A percentile compares a stretch with the other conserved stretches of the same genome.
phyloP scores from a whole-genome alignment of 176 grass and related monocot species.

The bread wheat (Triticum aestivum) region IWGSC_CS_RefSeq_v2.1 NC_057797.1:744910006-744910505 shows the following conservation, averaged over 20 bases:
- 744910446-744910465: constrained; percentile 50
- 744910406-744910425: neutral
- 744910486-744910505: constrained; percentile 52
- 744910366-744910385: neutral
- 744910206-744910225: constrained; percentile 46
- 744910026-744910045: neutral
- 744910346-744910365: neutral
- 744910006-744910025: neutral
- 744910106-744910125: neutral
- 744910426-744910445: neutral
- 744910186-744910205: constrained; percentile 56
- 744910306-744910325: neutral
- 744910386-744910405: neutral
- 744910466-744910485: constrained; percentile 50
- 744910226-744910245: constrained; percentile 59
- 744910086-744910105: constrained; percentile 10
- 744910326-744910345: neutral
- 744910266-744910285: constrained; percentile 46
- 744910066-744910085: neutral
- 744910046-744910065: neutral
- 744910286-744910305: constrained; percentile 49
- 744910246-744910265: constrained; percentile 50
- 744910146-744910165: constrained; percentile 6
- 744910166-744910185: constrained; percentile 43
- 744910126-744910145: neutral